Percentiles rank a stretch among this genome's conserved stretches.
phyloP scores from a whole-genome alignment of 2,329 filamentous ascomycete genomes.

The Aureobasidium sp. region DNA sequence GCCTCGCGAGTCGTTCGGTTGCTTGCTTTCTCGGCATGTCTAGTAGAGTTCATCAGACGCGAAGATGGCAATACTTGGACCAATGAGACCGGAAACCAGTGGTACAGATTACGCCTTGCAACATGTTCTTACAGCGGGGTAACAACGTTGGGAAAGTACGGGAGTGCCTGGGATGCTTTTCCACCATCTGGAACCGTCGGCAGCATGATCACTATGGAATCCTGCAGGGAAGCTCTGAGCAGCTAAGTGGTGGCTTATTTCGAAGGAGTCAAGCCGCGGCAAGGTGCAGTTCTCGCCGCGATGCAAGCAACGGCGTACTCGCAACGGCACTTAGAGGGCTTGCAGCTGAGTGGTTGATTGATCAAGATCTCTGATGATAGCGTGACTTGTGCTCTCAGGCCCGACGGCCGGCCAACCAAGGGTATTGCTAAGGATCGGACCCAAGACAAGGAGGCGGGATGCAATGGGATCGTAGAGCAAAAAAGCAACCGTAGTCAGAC shows the following conservation, averaged over 20 bases:
- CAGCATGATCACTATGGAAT: neutral
- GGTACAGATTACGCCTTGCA: neutral
- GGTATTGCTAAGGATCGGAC: neutral
- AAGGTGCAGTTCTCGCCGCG: neutral
- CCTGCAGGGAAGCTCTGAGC: neutral
- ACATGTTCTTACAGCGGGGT: slow-evolving; percentile 2
- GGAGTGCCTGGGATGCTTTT: neutral
- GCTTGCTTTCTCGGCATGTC: neutral
- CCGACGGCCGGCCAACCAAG: neutral
- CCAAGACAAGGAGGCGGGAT: slow-evolving; percentile 4
- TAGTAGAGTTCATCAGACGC: neutral
- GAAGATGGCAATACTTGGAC: neutral
- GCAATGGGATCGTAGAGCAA: neutral
- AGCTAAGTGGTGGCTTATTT: neutral
- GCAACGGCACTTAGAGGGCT: neutral
- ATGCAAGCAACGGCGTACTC: slow-evolving; percentile 1
- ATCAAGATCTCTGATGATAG: slow-evolving; percentile 4
- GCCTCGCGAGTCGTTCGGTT: neutral
- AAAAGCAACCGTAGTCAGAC: neutral
- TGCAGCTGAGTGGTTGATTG: neutral
- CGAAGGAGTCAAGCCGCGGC: neutral
- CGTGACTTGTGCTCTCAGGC: slow-evolving; percentile 2
- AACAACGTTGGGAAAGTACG: neutral
- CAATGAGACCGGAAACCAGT: neutral
- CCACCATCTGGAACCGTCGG: neutral